phyloP scores from a whole-genome alignment of 345 rosid genomes.

The Hirschfeldia incana region DNA sequence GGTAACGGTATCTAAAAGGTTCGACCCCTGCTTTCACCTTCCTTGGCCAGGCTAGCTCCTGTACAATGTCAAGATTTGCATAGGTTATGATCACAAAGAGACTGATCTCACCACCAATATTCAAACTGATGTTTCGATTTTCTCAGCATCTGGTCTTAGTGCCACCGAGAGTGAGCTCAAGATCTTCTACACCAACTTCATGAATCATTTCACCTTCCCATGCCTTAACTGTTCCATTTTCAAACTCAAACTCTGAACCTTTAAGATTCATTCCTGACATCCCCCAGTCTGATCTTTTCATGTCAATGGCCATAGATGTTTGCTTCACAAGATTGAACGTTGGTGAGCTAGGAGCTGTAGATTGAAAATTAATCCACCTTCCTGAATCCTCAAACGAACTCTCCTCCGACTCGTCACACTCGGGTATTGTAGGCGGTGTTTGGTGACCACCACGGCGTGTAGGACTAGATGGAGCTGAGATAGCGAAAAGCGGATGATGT shows the following conservation, averaged over 20 bases:
- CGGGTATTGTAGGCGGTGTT: conserved; percentile 84
- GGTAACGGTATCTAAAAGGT: conserved; percentile 24
- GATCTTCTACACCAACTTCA: conserved; percentile 79
- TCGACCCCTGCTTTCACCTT: conserved; percentile 16
- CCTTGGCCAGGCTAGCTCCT: conserved; percentile 20
- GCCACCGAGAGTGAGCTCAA: conserved; percentile 87
- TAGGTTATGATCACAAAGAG: conserved; percentile 23
- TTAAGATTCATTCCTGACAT: conserved; percentile 48
- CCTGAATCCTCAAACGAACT: conserved; percentile 83
- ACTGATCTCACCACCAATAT: background rate
- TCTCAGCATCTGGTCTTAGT: conserved; percentile 38
- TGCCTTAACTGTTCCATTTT: conserved; percentile 70
- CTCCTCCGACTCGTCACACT: conserved; percentile 86
- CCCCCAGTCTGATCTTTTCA: conserved; percentile 48
- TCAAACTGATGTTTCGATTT: background rate
- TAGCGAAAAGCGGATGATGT: conserved; percentile 64
- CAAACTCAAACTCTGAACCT: conserved; percentile 81
- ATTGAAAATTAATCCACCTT: conserved; percentile 78
- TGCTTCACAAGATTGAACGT: conserved; percentile 67
- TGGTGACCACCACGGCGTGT: conserved; percentile 60
- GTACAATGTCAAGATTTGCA: conserved; percentile 28
- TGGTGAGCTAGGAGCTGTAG: conserved; percentile 67
- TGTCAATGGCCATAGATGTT: conserved; percentile 39
- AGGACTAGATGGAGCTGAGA: conserved; percentile 95
- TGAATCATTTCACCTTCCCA: conserved; percentile 99